Conservation (phyloP, 345 rosid species). For the Brassica napus region Da-Ae NC_063442.1:25323501-25324000, state of each 20-base stretch:
- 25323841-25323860: neutral
- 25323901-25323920: neutral
- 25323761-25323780: neutral
- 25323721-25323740: neutral
- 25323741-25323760: too few species aligned
- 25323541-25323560: constrained; percentile 24
- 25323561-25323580: constrained; percentile 14
- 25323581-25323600: constrained; percentile 12
- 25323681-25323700: neutral
- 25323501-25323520: constrained; percentile 9
- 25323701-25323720: neutral
- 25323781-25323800: neutral
- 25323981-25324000: too few species aligned
- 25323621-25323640: constrained; percentile 1
- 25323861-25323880: neutral
- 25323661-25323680: neutral
- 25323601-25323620: constrained; percentile 8
- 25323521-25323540: constrained; percentile 33
- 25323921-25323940: neutral
- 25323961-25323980: too few species aligned
- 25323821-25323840: neutral
- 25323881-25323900: neutral
- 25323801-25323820: neutral
- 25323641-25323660: neutral
- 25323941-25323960: neutral